These are phyloP conservation scores for Ustilago lituana DNA, from an alignment of 1,284 basidiomycete species.

Conservation along the genomic window DNA sequence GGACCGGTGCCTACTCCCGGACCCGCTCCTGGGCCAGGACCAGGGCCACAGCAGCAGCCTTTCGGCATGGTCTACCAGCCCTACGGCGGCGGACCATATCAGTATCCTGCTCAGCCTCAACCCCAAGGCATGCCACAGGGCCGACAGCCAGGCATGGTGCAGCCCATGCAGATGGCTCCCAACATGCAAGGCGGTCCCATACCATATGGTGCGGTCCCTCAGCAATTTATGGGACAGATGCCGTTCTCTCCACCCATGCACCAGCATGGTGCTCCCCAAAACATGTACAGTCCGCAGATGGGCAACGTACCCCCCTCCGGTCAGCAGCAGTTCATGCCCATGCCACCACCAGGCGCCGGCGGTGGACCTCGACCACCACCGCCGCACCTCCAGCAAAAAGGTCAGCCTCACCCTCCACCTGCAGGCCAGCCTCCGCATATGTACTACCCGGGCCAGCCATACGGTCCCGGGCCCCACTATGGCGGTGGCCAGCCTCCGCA, in stretches of 20 bases:
- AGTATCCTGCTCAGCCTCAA: constrained; percentile 39
- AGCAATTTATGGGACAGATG: constrained; percentile 55
- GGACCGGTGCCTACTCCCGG: constrained; percentile 18
- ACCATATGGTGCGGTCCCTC: constrained; percentile 47
- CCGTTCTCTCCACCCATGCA: constrained; percentile 58
- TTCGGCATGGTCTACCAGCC: constrained; percentile 53
- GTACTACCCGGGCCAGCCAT: constrained; percentile 33
- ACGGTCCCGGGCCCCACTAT: constrained; percentile 25
- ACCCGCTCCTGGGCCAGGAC: constrained; percentile 14
- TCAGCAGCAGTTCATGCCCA: constrained; percentile 45
- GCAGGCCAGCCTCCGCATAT: constrained; percentile 32
- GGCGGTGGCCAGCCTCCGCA: constrained; percentile 16
- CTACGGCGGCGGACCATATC: constrained; percentile 46
- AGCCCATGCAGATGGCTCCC: constrained; percentile 40
- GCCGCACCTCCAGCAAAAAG: constrained; percentile 39
- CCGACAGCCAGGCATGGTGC: constrained; percentile 32
- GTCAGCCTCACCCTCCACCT: constrained; percentile 18
- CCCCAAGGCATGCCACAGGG: constrained; percentile 32
- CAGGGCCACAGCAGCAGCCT: constrained; percentile 32
- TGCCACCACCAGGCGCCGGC: constrained; percentile 40
- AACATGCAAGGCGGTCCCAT: constrained; percentile 37
- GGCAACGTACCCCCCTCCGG: constrained; percentile 34
- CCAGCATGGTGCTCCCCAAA: constrained; percentile 48
- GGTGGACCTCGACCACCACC: constrained; percentile 43
- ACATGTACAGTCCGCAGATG: constrained; percentile 61